These are phyloP conservation scores for Serendipita sp. DNA, from an alignment of 768 basidiomycete genomes.

Conservation along the genomic window DNA sequence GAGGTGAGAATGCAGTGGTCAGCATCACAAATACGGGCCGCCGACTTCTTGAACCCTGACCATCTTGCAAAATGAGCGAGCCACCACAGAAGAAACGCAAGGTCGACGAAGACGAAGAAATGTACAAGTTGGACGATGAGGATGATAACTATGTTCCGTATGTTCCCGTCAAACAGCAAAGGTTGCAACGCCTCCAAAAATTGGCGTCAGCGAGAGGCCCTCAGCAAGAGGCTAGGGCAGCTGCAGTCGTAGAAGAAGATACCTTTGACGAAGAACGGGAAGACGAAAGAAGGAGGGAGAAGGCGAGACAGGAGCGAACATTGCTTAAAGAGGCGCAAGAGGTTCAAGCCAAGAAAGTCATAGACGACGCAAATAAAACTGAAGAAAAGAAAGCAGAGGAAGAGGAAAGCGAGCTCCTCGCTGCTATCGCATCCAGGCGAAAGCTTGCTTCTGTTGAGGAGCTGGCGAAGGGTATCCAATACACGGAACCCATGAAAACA, in stretches of 20 bases:
- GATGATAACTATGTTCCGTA: constrained; percentile 64
- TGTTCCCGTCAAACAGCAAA: constrained; percentile 70
- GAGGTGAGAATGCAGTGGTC: not conserved
- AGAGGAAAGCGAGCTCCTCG: constrained; percentile 77
- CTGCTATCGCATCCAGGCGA: constrained; percentile 77
- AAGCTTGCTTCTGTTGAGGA: constrained; percentile 89
- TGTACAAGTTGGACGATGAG: not conserved
- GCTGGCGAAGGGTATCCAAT: constrained; percentile 80
- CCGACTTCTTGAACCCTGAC: not conserved
- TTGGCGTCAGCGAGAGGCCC: constrained; percentile 42
- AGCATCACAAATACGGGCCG: not conserved
- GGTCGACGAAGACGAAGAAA: not conserved
- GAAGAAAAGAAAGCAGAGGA: constrained; percentile 75
- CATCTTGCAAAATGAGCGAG: not conserved
- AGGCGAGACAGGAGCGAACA: constrained; percentile 67
- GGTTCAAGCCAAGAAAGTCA: constrained; percentile 68
- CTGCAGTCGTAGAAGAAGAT: constrained; percentile 37
- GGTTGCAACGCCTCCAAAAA: constrained; percentile 64
- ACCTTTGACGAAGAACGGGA: constrained; percentile 62
- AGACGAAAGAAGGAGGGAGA: constrained; percentile 59
- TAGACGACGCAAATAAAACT: constrained; percentile 80
- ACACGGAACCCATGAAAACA: constrained; percentile 70
- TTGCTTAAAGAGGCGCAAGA: constrained; percentile 89
- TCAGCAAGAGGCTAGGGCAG: constrained; percentile 35
- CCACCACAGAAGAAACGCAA: not conserved